Conservation (phyloP, 2,329 filamentous ascomycete species). For the Boeremia exigua region DNA sequence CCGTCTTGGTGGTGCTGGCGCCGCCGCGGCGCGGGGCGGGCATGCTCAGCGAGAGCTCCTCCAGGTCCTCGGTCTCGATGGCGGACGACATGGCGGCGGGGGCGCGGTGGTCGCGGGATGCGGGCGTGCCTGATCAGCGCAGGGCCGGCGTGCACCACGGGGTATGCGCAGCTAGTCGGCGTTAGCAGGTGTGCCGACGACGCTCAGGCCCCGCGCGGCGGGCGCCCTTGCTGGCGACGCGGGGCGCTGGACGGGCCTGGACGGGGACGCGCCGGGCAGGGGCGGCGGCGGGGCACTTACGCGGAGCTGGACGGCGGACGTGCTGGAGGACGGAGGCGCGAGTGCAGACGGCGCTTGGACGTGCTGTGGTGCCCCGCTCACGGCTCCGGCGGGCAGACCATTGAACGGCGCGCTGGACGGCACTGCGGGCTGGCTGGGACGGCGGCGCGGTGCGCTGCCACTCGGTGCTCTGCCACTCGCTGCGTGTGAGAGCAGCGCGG, state of each 20-base stretch:
- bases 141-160: not conserved
- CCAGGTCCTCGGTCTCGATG: slow-evolving; percentile 77
- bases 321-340: slow-evolving; percentile 3
- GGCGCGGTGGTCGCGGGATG: too few relatives aligned
- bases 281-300: slow-evolving; percentile 17
- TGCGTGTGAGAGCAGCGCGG: not conserved
- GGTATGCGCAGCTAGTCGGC: slow-evolving; percentile 5
- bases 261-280: too few relatives aligned
- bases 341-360: slow-evolving; percentile 10
- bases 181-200: slow-evolving; percentile 10
- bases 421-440: not conserved
- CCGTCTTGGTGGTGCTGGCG: slow-evolving; percentile 38
- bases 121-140: not conserved
- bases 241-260: not conserved
- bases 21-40: slow-evolving; percentile 64
- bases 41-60: slow-evolving; percentile 73
- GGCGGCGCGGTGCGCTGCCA: too few relatives aligned
- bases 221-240: slow-evolving; percentile 3
- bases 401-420: slow-evolving; percentile 4
- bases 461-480: not conserved
- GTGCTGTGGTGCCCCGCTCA: slow-evolving; percentile 17
- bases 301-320: not conserved
- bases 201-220: too few relatives aligned
- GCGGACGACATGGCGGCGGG: slow-evolving; percentile 45
- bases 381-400: slow-evolving; percentile 9